Base-by-base conservation (phyloP, 2,329 filamentous ascomycete genomes). In the Colletotrichum ledebouriae region DNA sequence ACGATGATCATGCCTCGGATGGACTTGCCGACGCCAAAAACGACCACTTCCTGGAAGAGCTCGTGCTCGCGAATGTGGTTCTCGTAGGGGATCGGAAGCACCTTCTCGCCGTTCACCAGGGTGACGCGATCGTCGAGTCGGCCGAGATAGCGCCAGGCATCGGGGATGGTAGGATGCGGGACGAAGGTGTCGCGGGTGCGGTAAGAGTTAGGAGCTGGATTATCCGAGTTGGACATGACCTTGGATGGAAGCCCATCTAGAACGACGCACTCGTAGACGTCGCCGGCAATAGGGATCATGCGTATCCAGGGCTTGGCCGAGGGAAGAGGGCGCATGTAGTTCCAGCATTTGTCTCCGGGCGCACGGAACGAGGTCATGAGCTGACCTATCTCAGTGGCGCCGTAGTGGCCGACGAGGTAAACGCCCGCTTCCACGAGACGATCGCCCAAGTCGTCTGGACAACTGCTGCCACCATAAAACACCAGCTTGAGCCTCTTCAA, bases 361-460 rank as follows among this genome's bases (percentile, higher is more conserved):
- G 83, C 81, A 17, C 86, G 77, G 67, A 83, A 81, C 0, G 85
- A 87, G 3, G 84, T 88, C 84, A 87, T 87, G 34, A 89, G 73
- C 70, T 86, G 82, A 4, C 86, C 86, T 5, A 82, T 86, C 73
- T 89, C 87, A 0, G 87, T 89, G 1, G 82, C 78, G 70, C 85
- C 85, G 69, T 86, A 87, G 67, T 86, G 82, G 13, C 78, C 81
- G 13, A 83, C 79, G 3, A 88, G 73, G 56, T 85, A 81, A 1
- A 88, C 84, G 0, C 85, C 85, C 6, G 78, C 78, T 2, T 77
- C 75, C 4, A 85, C 81, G 4, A 88, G 73, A 39, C 75, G 73
- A 71, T 87, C 81, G 0, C 86, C 86, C 2, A 88, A 74, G 5
- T 84, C 82, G 69, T 88, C 84, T 0, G 86, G 86, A 68, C 83